Evolutionary conservation across 805 yeast species (phyloP).

Genomic region (Candida easanensis): DNA sequence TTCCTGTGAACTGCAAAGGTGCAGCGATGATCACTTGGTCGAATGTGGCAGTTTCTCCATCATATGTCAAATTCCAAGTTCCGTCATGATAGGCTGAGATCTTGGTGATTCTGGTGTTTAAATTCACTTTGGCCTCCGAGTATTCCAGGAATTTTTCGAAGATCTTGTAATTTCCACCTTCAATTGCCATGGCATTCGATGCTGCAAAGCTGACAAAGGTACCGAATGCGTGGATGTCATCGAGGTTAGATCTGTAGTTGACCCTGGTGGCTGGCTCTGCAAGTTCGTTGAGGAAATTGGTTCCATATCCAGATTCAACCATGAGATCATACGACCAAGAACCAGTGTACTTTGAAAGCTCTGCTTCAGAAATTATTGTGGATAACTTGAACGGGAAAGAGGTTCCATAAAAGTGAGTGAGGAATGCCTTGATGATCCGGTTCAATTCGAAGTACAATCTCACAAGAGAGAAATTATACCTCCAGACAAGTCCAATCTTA

Average conservation of each 20-base stretch:
- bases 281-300: slow-evolving; percentile 29
- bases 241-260: slow-evolving; percentile 41
- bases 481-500: slow-evolving; percentile 25
- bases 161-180: slow-evolving; percentile 45
- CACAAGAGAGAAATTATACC: slow-evolving; percentile 32
- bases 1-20: slow-evolving; percentile 34
- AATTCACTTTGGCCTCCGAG: slow-evolving; percentile 31
- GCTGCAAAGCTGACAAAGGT: slow-evolving; percentile 40
- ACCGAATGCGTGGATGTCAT: slow-evolving; percentile 43
- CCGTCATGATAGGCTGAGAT: slow-evolving; percentile 13
- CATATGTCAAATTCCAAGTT: slow-evolving; percentile 14
- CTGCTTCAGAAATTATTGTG: slow-evolving; percentile 16
- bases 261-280: slow-evolving; percentile 41
- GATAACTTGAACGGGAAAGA: slow-evolving; percentile 36
- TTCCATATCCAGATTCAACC: slow-evolving; percentile 23
- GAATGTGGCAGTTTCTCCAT: slow-evolving; percentile 23
- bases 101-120: slow-evolving; percentile 30
- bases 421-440: slow-evolving; percentile 16
- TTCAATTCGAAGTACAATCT: slow-evolving; percentile 20
- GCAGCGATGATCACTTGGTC: slow-evolving; percentile 46
- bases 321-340: slow-evolving; percentile 28
- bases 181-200: slow-evolving; percentile 31
- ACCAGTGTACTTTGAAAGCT: slow-evolving; percentile 25
- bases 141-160: slow-evolving; percentile 37
- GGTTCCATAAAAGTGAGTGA: background rate